Evolutionary conservation across 169 alveolate species (phyloP).

Genomic region (Fabrea salina): DNA sequence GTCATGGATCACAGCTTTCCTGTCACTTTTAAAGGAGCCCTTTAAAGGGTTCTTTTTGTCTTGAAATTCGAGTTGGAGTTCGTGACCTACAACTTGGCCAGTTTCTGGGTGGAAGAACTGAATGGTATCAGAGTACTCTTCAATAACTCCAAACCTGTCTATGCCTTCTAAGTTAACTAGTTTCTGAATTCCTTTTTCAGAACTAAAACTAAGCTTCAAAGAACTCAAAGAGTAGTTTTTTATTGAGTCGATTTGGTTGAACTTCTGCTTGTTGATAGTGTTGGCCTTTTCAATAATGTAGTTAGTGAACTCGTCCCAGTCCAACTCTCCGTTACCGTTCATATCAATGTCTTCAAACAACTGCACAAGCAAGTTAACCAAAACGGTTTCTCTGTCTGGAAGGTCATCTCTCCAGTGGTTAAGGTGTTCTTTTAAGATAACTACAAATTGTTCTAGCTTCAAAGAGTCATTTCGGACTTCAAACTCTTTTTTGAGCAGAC

Average conservation of each 20-base stretch:
- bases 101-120: constrained; percentile 18
- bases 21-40: background rate
- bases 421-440: constrained; percentile 46
- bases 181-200: constrained; percentile 10
- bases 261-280: constrained; percentile 42
- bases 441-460: constrained; percentile 40
- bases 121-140: constrained; percentile 20
- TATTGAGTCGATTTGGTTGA: constrained; percentile 36
- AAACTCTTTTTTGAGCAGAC: constrained; percentile 76
- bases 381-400: constrained; percentile 68
- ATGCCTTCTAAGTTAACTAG: background rate
- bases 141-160: constrained; percentile 25
- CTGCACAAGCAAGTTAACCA: constrained; percentile 66
- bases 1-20: constrained; percentile 33
- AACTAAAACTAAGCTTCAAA: background rate
- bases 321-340: constrained; percentile 74
- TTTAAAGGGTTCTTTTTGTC: background rate
- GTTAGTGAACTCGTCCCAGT: constrained; percentile 80
- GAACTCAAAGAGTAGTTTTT: constrained; percentile 22
- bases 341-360: constrained; percentile 80
- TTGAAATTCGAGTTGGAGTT: constrained; percentile 20
- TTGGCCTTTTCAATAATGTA: constrained; percentile 74
- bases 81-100: constrained; percentile 14
- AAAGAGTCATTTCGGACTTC: constrained; percentile 50
- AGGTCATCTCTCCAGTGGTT: constrained; percentile 62